Percentiles rank a stretch among this genome's conserved stretches.
Evolutionary conservation across 495 filamentous ascomycete genomes (phyloP).

Genomic region (Friedmanniomyces simplex): DNA sequence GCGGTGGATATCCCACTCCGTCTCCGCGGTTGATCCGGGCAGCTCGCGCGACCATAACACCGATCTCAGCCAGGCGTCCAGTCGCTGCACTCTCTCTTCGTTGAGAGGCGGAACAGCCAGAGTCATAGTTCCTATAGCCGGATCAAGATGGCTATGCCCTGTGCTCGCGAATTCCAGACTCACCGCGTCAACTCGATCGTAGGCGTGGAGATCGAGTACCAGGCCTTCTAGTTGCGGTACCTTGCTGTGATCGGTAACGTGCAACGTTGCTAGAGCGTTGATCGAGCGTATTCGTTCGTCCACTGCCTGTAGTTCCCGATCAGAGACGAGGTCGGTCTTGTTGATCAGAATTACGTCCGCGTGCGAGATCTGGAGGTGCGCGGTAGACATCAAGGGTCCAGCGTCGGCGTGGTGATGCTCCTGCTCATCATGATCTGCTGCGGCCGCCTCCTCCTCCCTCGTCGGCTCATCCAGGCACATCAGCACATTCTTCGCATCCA

Average conservation of each 20-base stretch:
- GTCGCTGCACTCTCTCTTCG: slow-evolving; percentile 39
- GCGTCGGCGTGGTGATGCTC: too few species aligned
- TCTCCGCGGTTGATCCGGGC: slow-evolving; percentile 31
- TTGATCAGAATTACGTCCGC: slow-evolving; percentile 95
- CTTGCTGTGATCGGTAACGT: slow-evolving; percentile 66
- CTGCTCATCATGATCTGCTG: slow-evolving; percentile 34
- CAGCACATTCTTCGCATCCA: slow-evolving; percentile 89
- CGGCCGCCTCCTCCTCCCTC: slow-evolving; percentile 40
- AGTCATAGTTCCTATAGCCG: slow-evolving; percentile 79
- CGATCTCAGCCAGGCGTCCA: slow-evolving; percentile 77
- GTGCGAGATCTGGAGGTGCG: slow-evolving; percentile 91
- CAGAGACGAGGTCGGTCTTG: slow-evolving; percentile 79
- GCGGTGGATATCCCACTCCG: slow-evolving; percentile 65
- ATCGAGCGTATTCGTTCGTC: slow-evolving; percentile 63
- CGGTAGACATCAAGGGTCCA: slow-evolving; percentile 68
- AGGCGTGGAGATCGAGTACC: slow-evolving; percentile 84
- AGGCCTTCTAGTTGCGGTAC: slow-evolving; percentile 76
- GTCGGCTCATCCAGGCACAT: slow-evolving; percentile 64
- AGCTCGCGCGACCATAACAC: slow-evolving; percentile 75
- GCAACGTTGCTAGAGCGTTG: slow-evolving; percentile 79
- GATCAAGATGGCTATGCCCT: slow-evolving; percentile 59
- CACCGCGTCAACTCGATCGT: slow-evolving; percentile 59
- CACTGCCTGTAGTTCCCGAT: slow-evolving; percentile 53
- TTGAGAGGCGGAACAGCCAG: slow-evolving; percentile 50
- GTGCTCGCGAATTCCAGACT: slow-evolving; percentile 51